Evolutionary conservation across 2,329 filamentous ascomycete genomes (phyloP).

Genomic region (Lachnellula cervina): DNA sequence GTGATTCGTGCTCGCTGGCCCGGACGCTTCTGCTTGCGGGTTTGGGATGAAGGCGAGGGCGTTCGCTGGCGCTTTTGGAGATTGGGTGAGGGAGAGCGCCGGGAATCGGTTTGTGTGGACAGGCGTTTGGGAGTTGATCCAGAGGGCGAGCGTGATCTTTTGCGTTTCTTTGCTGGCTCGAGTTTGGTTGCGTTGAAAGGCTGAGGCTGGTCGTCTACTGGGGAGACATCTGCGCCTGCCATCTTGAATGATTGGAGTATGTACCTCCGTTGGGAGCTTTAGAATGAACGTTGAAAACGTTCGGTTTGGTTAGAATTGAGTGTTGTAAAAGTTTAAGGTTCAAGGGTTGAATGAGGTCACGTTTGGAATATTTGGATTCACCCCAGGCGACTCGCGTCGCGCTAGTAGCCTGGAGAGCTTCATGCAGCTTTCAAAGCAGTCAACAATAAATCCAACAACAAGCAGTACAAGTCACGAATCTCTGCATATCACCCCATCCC

Average conservation of each 20-base stretch:
- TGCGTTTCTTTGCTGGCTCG: constrained; percentile 38
- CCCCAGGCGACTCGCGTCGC: not conserved
- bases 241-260: constrained; percentile 24
- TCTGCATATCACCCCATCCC: too few relatives aligned
- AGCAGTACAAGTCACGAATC: not conserved
- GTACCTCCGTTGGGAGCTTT: not conserved
- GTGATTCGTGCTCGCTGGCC: constrained; percentile 63
- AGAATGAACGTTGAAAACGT: not conserved
- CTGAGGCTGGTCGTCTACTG: constrained; percentile 35
- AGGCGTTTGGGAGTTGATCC: constrained; percentile 25
- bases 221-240: constrained; percentile 26
- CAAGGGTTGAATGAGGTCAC: not conserved
- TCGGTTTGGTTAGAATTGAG: not conserved
- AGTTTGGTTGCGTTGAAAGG: constrained; percentile 40
- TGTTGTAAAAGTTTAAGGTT: too few relatives aligned
- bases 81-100: constrained; percentile 24
- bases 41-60: constrained; percentile 30
- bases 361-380: not conserved
- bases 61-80: constrained; percentile 19
- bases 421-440: constrained; percentile 17
- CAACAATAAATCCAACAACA: constrained; percentile 1
- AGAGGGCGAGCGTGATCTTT: constrained; percentile 35
- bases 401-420: constrained; percentile 24
- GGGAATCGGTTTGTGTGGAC: constrained; percentile 17
- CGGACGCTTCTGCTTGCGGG: constrained; percentile 66